Conservation (phyloP, 2,329 filamentous ascomycete species). For the Leptographium lundbergii region DNA sequence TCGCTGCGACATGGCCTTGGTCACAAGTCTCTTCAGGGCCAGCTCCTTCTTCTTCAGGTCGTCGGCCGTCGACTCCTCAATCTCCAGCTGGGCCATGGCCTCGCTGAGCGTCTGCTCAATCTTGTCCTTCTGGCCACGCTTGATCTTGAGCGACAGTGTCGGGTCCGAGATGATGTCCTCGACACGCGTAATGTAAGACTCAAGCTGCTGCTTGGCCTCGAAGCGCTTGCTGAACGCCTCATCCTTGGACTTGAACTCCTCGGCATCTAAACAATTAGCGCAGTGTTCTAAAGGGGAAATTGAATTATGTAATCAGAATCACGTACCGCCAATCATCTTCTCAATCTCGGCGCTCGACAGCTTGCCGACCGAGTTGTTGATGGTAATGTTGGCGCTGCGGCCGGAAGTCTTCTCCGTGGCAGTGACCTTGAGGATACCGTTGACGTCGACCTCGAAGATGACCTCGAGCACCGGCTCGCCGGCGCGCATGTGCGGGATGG, state of each 20-base stretch:
- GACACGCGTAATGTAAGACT: slow-evolving; percentile 96
- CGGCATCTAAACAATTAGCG: slow-evolving; percentile 49
- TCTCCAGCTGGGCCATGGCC: slow-evolving; percentile 93
- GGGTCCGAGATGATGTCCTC: slow-evolving; percentile 99
- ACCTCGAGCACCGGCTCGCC: slow-evolving; percentile 95
- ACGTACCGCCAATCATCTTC: slow-evolving; percentile 80
- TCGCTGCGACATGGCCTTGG: slow-evolving; percentile 92
- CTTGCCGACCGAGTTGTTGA: slow-evolving; percentile 98
- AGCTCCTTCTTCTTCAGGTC: slow-evolving; percentile 99
- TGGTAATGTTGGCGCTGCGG: slow-evolving; percentile 98
- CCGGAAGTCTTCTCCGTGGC: slow-evolving; percentile 98
- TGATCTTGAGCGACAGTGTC: slow-evolving; percentile 89
- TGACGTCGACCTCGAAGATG: slow-evolving; percentile 99
- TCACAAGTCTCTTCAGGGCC: slow-evolving; percentile 91
- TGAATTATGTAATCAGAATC: not conserved
- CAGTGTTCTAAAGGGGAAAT: no score
- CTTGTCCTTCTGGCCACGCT: slow-evolving; percentile 99
- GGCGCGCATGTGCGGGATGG: slow-evolving; percentile 76
- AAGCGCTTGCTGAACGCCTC: slow-evolving; percentile 99
- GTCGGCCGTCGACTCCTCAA: slow-evolving; percentile 81
- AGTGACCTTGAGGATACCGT: slow-evolving; percentile 99
- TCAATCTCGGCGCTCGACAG: slow-evolving; percentile 90
- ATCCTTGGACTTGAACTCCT: slow-evolving; percentile 97
- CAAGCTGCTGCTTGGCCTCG: slow-evolving; percentile 97
- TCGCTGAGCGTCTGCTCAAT: slow-evolving; percentile 95